A percentile compares a stretch with the other conserved stretches of the same genome.
These are phyloP conservation scores for Mesostigma viride DNA, from an alignment of 139 green algal species.

Conservation along the genomic window DNA sequence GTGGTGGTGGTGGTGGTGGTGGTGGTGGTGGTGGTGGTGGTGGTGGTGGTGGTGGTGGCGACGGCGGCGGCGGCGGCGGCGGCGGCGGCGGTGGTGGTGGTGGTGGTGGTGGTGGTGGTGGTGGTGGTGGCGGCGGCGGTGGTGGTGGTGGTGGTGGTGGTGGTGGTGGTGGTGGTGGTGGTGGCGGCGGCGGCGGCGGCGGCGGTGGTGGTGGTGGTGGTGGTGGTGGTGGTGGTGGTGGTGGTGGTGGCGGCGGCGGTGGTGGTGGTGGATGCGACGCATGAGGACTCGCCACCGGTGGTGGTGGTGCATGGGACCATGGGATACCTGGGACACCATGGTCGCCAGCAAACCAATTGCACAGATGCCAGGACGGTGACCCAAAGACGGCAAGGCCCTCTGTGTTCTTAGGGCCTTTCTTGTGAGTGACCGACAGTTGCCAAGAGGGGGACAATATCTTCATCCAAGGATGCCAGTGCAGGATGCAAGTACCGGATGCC, in stretches of 20 bases:
- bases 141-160: slow-evolving; percentile 1
- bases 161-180: slow-evolving; percentile 1
- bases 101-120: not conserved
- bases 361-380: too few species aligned
- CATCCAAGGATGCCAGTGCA: too few species aligned
- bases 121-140: not conserved
- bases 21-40: slow-evolving; percentile 1
- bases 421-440: too few species aligned
- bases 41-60: not conserved
- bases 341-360: too few species aligned
- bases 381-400: too few species aligned
- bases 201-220: not conserved
- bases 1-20: slow-evolving; percentile 1
- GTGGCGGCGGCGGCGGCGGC: not conserved
- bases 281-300: too few species aligned
- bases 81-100: not conserved
- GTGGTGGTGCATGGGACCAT: too few species aligned
- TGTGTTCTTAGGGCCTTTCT: too few species aligned
- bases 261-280: not conserved
- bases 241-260: not conserved
- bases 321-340: too few species aligned
- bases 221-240: slow-evolving; percentile 1
- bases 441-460: too few species aligned
- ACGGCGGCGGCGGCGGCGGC: too few species aligned
- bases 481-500: too few species aligned